A percentile compares a stretch with the other conserved stretches of the same genome.
Conservation (phyloP, 192 early-diverging fungal genomes). For the Podila epicladia region DNA sequence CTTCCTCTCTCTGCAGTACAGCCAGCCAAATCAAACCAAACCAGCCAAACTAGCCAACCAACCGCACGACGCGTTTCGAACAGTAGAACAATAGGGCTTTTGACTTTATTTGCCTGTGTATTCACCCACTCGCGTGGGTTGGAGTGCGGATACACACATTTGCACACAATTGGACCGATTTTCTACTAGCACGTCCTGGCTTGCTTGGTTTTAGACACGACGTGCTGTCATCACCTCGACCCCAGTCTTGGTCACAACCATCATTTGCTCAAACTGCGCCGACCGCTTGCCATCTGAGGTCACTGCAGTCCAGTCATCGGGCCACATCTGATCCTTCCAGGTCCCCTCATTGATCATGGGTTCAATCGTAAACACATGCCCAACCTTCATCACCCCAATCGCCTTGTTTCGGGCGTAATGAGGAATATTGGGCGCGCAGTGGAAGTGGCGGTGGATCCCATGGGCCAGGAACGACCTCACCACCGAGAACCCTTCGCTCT, state of each 20-base stretch:
- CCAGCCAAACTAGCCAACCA: too few species aligned
- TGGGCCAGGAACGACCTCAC: constrained; percentile 94
- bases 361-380: constrained; percentile 98
- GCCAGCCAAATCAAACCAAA: too few species aligned
- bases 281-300: constrained; percentile 94
- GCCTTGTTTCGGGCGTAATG: constrained; percentile 97
- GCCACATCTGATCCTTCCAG: constrained; percentile 75
- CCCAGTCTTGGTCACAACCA: constrained; percentile 92
- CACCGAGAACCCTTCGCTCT: constrained; percentile 87
- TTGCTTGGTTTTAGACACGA: neutral
- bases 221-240: constrained; percentile 81
- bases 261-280: constrained; percentile 97
- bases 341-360: constrained; percentile 98
- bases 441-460: constrained; percentile 89
- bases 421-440: constrained; percentile 89
- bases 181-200: too few species aligned
- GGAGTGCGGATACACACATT: too few species aligned
- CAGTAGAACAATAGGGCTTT: too few species aligned
- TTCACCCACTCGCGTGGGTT: too few species aligned
- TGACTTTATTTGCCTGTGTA: too few species aligned
- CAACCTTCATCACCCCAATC: constrained; percentile 94
- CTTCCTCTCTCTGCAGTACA: too few species aligned
- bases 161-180: neutral
- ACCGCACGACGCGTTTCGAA: too few species aligned
- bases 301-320: constrained; percentile 88